Evolutionary conservation across 2,329 filamentous ascomycete genomes (phyloP).

Genomic region (Aspergillus ibericus): DNA sequence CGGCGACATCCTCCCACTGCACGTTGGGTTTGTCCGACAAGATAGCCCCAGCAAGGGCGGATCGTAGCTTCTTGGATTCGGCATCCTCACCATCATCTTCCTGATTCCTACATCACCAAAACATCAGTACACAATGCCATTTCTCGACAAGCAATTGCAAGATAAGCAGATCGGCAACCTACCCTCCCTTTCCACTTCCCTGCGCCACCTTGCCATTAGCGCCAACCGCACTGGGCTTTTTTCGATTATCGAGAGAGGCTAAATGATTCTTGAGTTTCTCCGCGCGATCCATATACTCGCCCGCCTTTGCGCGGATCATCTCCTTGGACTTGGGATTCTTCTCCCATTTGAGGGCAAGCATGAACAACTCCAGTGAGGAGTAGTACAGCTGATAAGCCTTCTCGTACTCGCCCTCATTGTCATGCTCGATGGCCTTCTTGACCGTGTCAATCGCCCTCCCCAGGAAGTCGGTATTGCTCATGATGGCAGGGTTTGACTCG

Average conservation of each 20-base stretch:
- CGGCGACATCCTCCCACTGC: constrained; percentile 97
- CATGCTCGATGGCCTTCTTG: constrained; percentile 94
- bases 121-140: background rate
- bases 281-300: constrained; percentile 96
- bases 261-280: constrained; percentile 96
- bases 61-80: constrained; percentile 92
- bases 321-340: constrained; percentile 97
- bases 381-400: constrained; percentile 97
- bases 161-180: constrained; percentile 26
- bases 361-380: constrained; percentile 92
- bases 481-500: constrained; percentile 46
- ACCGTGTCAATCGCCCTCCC: constrained; percentile 95
- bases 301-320: constrained; percentile 93
- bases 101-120: constrained; percentile 39
- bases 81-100: constrained; percentile 75
- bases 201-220: constrained; percentile 54
- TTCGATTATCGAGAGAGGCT: constrained; percentile 58
- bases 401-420: constrained; percentile 94
- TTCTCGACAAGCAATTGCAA: background rate
- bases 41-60: constrained; percentile 86
- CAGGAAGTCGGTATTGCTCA: constrained; percentile 97
- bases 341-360: constrained; percentile 99
- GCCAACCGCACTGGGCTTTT: constrained; percentile 53
- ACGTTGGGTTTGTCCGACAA: constrained; percentile 94
- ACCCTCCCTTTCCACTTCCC: constrained; percentile 57